phyloP scores from a whole-genome alignment of 352 stramenopile genomes.

The Phytophthora pisi region DNA sequence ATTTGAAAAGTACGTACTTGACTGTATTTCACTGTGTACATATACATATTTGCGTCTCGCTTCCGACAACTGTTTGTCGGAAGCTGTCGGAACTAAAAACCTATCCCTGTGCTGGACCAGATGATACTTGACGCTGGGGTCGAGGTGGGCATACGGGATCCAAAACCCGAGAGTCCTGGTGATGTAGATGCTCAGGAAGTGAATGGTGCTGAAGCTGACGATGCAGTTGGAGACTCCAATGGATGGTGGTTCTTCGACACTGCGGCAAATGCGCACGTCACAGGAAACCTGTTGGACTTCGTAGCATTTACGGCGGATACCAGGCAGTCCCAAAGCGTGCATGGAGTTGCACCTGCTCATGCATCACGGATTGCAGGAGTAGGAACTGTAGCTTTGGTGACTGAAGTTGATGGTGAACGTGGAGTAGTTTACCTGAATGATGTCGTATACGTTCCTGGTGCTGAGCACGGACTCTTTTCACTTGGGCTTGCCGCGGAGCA shows the following conservation, averaged over 20 bases:
- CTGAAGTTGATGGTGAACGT: constrained; percentile 7
- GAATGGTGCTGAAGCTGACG: neutral
- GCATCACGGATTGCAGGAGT: constrained; percentile 7
- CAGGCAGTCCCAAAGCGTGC: neutral
- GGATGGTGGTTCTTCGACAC: neutral
- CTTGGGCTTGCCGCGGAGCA: neutral
- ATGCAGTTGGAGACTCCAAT: neutral
- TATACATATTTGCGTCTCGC: too few species aligned
- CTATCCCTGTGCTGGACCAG: neutral
- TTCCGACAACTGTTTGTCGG: too few species aligned
- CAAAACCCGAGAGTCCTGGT: neutral
- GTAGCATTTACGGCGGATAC: neutral
- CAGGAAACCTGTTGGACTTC: neutral
- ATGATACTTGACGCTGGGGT: neutral
- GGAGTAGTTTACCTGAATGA: neutral
- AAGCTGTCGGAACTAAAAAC: too few species aligned
- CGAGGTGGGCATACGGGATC: neutral
- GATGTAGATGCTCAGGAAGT: neutral
- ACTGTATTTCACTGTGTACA: too few species aligned
- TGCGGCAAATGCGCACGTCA: neutral
- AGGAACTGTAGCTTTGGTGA: constrained; percentile 4
- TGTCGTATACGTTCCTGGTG: constrained; percentile 6
- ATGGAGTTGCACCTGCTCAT: neutral
- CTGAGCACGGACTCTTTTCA: neutral
- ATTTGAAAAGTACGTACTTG: too few species aligned